Conservation (phyloP, 2,329 filamentous ascomycete species). For the Paracoccidioides lutzii region DNA sequence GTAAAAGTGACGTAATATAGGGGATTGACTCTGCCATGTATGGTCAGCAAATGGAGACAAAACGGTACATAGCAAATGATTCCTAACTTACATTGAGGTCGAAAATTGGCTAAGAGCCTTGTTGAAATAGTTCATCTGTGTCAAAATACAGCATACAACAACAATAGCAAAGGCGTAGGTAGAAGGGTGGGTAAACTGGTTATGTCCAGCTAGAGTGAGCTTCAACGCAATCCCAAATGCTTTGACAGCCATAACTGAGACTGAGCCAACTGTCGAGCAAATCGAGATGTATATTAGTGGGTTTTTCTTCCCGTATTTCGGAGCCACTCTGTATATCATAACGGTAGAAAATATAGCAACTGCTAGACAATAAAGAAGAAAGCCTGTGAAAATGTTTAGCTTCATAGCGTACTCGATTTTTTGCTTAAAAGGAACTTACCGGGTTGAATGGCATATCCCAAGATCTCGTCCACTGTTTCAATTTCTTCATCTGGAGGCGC, state of each 20-base stretch:
- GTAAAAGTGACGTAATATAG: slow-evolving; percentile 98
- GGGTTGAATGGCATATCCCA: slow-evolving; percentile 79
- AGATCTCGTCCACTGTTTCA: slow-evolving; percentile 77
- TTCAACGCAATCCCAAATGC: slow-evolving; percentile 96
- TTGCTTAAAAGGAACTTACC: slow-evolving; percentile 42
- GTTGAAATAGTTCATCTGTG: slow-evolving; percentile 99
- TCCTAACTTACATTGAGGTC: slow-evolving; percentile 71
- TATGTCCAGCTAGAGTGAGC: slow-evolving; percentile 81
- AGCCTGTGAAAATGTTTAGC: slow-evolving; percentile 45
- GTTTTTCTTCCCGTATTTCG: slow-evolving; percentile 83
- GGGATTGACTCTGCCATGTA: slow-evolving; percentile 61
- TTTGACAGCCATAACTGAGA: slow-evolving; percentile 99
- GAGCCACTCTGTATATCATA: slow-evolving; percentile 94
- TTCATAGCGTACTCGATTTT: not conserved
- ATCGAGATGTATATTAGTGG: slow-evolving; percentile 94
- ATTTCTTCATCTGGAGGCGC: slow-evolving; percentile 90
- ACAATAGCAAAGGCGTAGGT: slow-evolving; percentile 97
- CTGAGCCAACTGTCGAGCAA: slow-evolving; percentile 89
- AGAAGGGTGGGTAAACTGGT: slow-evolving; percentile 87
- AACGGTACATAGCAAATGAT: not conserved
- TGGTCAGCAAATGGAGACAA: slow-evolving; percentile 16
- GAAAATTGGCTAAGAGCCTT: slow-evolving; percentile 95
- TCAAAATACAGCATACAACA: slow-evolving; percentile 83
- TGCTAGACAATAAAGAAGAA: slow-evolving; percentile 69
- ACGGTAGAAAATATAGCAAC: slow-evolving; percentile 74